Evolutionary conservation across 2,329 filamentous ascomycete species (phyloP).

Genomic region (Aureobasidium namibiae): DNA sequence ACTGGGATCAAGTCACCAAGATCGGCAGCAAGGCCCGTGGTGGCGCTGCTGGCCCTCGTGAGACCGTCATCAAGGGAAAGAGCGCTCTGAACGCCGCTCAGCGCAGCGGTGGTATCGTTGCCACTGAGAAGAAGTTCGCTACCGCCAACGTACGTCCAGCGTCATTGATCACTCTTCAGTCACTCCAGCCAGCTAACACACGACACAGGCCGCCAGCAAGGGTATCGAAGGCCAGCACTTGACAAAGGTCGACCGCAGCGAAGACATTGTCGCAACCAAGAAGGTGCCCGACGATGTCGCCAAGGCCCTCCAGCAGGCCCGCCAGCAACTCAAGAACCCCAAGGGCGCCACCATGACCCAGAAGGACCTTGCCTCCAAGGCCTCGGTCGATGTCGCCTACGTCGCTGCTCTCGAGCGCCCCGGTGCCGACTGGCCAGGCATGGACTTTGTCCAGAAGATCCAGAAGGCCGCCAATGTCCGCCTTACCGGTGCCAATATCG

Average conservation of each 20-base stretch:
- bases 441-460: slow-evolving; percentile 83
- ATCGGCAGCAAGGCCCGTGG: slow-evolving; percentile 80
- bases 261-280: slow-evolving; percentile 97
- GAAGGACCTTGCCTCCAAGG: slow-evolving; percentile 76
- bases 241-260: slow-evolving; percentile 93
- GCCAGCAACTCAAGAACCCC: slow-evolving; percentile 76
- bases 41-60: slow-evolving; percentile 58
- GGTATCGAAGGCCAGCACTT: slow-evolving; percentile 76
- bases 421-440: slow-evolving; percentile 67
- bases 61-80: slow-evolving; percentile 85
- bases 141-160: slow-evolving; percentile 65
- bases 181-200: slow-evolving; percentile 35
- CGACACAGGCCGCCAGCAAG: slow-evolving; percentile 24
- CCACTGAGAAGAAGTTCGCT: slow-evolving; percentile 86
- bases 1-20: slow-evolving; percentile 86
- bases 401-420: slow-evolving; percentile 80
- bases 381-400: slow-evolving; percentile 74
- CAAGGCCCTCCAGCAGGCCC: slow-evolving; percentile 70
- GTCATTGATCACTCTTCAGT: background rate
- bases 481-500: slow-evolving; percentile 48
- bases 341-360: slow-evolving; percentile 69
- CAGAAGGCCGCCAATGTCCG: slow-evolving; percentile 45
- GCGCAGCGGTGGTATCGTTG: slow-evolving; percentile 65
- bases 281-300: slow-evolving; percentile 75
- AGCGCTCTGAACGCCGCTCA: slow-evolving; percentile 80